Base-by-base conservation (phyloP, 2,329 filamentous ascomycete genomes). In the Pseudopyrenochaeta lycopersici region DNA sequence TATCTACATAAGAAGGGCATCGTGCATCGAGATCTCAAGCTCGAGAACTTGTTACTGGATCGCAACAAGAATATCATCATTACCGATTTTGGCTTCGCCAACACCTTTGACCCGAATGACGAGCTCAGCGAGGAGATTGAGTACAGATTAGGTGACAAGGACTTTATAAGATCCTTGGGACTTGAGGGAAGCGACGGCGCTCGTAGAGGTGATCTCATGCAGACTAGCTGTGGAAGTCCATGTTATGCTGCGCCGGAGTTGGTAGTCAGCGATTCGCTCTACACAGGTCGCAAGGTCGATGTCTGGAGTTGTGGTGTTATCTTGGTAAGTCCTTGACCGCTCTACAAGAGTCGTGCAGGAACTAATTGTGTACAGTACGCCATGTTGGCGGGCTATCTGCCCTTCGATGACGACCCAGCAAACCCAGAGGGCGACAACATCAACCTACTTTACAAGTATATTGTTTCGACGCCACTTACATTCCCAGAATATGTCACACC, bases 281-380 rank as follows among this genome's bases (percentile, higher is more conserved):
- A 99, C 78, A 99, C 95, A 1, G 95, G 95, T 41, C 88, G 94
- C 46, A 99, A 99, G 77, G 95, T 99, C 21, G 95, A 99, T 73
- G 95, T 99, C 31, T 99, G 95, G 95, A 98, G 95, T 77, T 99
- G 95, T 74, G 95, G 95, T 78, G 95, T 99, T 33, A 99, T 99
- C 71, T 77, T 99, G 84, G 94, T 97, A 84, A 78, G 91, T 82
- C 27, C 14, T 51, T 15, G 45, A 66, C 31, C 9, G 58, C 48
- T 17, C 63, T 60, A 53, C 48, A 4, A 9, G 41, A 30, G 17
- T 10, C 23, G 35, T 27, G n/a, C 43, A 39, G 29, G 20, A 39
- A 40, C 58, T 68, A 55, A 68, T 43, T 18, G 3, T 2, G 12
- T 23, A 17, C 70, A 98, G 93, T 99, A 99, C 76, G 95, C 95